phyloP scores from a whole-genome alignment of 2,329 filamentous ascomycete genomes.

The Fulvia fulva region DNA sequence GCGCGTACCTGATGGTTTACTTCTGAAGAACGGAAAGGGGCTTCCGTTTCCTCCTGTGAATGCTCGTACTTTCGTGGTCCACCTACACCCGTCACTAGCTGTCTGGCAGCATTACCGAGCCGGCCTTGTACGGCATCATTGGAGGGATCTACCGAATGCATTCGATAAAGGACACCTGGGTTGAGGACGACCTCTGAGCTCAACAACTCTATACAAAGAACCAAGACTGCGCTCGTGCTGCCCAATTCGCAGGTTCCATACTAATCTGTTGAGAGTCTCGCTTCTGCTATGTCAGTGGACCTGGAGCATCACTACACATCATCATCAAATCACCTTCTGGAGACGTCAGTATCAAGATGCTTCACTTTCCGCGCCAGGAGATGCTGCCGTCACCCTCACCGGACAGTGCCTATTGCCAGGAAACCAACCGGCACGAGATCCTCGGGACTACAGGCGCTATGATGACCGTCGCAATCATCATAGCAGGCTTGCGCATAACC shows the following conservation, averaged over 20 bases:
- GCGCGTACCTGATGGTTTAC: background rate
- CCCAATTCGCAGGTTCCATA: background rate
- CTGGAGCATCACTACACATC: background rate
- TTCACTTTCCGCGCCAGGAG: conserved; percentile 5
- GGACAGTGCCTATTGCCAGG: conserved; percentile 22
- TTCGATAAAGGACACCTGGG: background rate
- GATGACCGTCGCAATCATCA: conserved; percentile 17
- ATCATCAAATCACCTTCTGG: background rate
- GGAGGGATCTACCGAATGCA: background rate
- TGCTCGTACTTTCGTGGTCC: background rate
- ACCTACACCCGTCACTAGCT: background rate
- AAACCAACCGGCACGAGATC: conserved; percentile 22
- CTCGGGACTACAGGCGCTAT: conserved; percentile 25
- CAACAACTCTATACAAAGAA: background rate
- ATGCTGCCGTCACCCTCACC: conserved; percentile 7
- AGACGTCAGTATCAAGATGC: background rate
- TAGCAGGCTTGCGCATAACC: conserved; percentile 20
- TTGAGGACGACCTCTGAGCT: background rate
- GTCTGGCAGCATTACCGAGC: background rate
- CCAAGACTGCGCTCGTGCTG: background rate
- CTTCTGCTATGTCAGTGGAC: background rate
- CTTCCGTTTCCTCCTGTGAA: background rate
- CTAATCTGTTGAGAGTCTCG: background rate
- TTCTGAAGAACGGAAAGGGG: background rate
- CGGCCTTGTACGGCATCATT: background rate